Evolutionary conservation across 139 green algal species (phyloP).

Genomic region (Picochlorum sp.): DNA sequence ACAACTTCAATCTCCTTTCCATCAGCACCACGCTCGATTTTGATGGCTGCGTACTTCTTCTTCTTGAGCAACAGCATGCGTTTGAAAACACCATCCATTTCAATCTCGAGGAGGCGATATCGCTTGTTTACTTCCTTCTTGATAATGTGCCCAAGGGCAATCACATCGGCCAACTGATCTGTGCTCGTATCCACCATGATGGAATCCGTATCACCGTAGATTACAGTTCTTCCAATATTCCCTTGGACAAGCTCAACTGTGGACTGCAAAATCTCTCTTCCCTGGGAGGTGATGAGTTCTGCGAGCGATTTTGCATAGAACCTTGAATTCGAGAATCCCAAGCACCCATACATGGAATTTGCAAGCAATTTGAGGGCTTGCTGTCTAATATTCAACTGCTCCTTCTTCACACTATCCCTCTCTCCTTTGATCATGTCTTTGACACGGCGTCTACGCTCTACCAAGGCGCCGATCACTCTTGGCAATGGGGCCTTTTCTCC

Average conservation of each 20-base stretch:
- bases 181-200: slow-evolving; percentile 91
- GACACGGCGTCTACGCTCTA: slow-evolving; percentile 66
- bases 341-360: slow-evolving; percentile 98
- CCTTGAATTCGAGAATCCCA: slow-evolving; percentile 83
- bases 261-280: slow-evolving; percentile 84
- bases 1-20: slow-evolving; percentile 44
- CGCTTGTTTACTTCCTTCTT: slow-evolving; percentile 65
- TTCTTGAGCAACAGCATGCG: slow-evolving; percentile 98
- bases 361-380: slow-evolving; percentile 94
- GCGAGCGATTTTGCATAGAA: slow-evolving; percentile 92
- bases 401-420: slow-evolving; percentile 46
- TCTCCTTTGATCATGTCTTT: slow-evolving; percentile 75
- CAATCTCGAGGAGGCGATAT: slow-evolving; percentile 93
- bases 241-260: slow-evolving; percentile 90
- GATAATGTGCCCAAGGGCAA: slow-evolving; percentile 50
- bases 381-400: slow-evolving; percentile 62
- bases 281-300: slow-evolving; percentile 89
- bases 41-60: slow-evolving; percentile 98
- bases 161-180: slow-evolving; percentile 53
- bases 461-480: slow-evolving; percentile 45
- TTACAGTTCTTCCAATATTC: slow-evolving; percentile 65
- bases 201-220: slow-evolving; percentile 97
- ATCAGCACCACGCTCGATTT: slow-evolving; percentile 54
- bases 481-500: slow-evolving; percentile 59
- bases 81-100: slow-evolving; percentile 92